A percentile compares a stretch with the other conserved stretches of the same genome.
phyloP scores from a whole-genome alignment of 257 asterid genomes.

The Plantago major region DNA sequence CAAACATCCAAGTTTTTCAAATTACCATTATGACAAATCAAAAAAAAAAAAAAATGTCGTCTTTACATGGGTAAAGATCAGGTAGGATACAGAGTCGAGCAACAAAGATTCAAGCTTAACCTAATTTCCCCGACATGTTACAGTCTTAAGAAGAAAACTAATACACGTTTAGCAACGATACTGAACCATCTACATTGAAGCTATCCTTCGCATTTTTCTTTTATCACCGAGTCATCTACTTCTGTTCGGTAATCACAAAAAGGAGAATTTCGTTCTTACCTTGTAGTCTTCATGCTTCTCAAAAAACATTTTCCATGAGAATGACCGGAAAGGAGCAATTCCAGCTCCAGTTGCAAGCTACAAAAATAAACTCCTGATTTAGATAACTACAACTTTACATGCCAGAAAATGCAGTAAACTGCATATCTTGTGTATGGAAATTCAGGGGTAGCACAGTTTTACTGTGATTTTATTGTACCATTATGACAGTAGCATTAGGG shows the following conservation, averaged over 20 bases:
- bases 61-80: too few species aligned
- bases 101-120: too few species aligned
- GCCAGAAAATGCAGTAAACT: background rate
- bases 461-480: slow-evolving; percentile 37
- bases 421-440: background rate
- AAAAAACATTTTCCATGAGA: slow-evolving; percentile 95
- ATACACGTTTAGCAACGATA: too few species aligned
- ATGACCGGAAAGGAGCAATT: slow-evolving; percentile 92
- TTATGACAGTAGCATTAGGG: slow-evolving; percentile 75
- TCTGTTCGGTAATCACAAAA: too few species aligned
- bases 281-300: slow-evolving; percentile 88
- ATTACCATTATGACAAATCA: slow-evolving; percentile 9
- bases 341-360: slow-evolving; percentile 98
- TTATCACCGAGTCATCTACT: background rate
- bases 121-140: too few species aligned
- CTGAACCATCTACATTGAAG: background rate
- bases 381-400: slow-evolving; percentile 11
- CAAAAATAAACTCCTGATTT: slow-evolving; percentile 17
- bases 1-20: slow-evolving; percentile 5
- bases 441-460: background rate
- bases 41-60: too few species aligned
- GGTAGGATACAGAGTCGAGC: too few species aligned
- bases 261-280: slow-evolving; percentile 30
- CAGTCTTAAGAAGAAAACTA: too few species aligned
- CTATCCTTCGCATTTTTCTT: background rate